These are phyloP conservation scores for Paramecium tetraurelia DNA, from an alignment of 73 alveolate genomes.

Conservation along the genomic window DNA sequence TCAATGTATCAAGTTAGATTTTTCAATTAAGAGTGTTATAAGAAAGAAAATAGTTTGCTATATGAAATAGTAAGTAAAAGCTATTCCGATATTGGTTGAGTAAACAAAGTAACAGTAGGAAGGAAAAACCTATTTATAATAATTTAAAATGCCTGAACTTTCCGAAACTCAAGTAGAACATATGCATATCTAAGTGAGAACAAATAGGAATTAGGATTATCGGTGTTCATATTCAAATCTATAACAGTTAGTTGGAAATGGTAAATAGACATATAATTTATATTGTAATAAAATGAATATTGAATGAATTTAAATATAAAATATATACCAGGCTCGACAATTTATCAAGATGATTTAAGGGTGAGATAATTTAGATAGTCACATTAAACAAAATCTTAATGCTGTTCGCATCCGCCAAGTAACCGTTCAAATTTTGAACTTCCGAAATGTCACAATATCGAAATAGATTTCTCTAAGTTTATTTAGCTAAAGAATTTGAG, in stretches of 20 bases:
- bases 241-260: neutral
- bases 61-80: neutral
- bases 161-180: neutral
- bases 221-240: neutral
- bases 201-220: neutral
- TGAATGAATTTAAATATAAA: neutral
- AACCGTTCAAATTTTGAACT: neutral
- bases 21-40: neutral
- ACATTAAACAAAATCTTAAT: neutral
- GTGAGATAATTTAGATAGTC: neutral
- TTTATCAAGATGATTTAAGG: neutral
- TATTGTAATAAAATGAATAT: neutral
- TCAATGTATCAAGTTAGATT: too few relatives aligned
- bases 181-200: neutral
- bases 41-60: neutral
- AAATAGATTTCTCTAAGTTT: neutral
- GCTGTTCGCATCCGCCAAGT: neutral
- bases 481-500: neutral
- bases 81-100: neutral
- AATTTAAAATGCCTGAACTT: neutral
- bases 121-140: neutral
- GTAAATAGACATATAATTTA: neutral
- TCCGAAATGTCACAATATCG: neutral
- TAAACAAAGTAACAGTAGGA: neutral
- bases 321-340: neutral